Evolutionary conservation across 257 asterid species (phyloP).

Genomic region (Craterostigma plantagineum): DNA sequence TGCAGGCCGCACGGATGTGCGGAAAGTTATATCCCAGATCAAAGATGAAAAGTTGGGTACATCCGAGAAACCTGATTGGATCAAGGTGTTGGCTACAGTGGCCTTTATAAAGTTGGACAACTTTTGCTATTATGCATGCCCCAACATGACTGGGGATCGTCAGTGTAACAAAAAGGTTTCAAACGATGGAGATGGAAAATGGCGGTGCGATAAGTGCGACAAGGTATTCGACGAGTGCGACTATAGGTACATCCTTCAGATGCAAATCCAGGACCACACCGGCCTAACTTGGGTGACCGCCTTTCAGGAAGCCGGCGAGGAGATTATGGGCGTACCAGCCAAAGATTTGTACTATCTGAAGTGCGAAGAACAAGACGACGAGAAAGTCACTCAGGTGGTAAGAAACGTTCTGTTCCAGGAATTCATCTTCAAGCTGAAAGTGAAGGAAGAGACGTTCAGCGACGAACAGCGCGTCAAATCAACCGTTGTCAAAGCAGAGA

Average conservation of each 20-base stretch:
- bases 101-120: conserved; percentile 44
- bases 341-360: conserved; percentile 56
- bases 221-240: conserved; percentile 61
- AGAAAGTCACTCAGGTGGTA: conserved; percentile 36
- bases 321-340: conserved; percentile 71
- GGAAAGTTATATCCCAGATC: conserved; percentile 72
- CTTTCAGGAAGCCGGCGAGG: conserved; percentile 78
- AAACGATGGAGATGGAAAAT: conserved; percentile 75
- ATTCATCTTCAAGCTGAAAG: conserved; percentile 57
- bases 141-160: conserved; percentile 55
- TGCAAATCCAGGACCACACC: conserved; percentile 90
- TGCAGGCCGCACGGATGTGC: conserved; percentile 38
- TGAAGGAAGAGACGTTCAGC: conserved; percentile 65
- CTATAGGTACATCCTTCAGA: conserved; percentile 68
- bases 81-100: conserved; percentile 52
- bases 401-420: conserved; percentile 30
- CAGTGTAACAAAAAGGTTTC: conserved; percentile 78
- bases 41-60: conserved; percentile 80
- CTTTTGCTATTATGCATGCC: conserved; percentile 75
- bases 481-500: conserved; percentile 61
- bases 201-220: conserved; percentile 76
- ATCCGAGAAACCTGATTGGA: conserved; percentile 88
- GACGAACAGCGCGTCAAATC: conserved; percentile 84
- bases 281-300: conserved; percentile 82
- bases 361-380: conserved; percentile 72